These are phyloP conservation scores for Rhizophora apiculata DNA, from an alignment of 345 rosid genomes.

Conservation along the genomic window DNA sequence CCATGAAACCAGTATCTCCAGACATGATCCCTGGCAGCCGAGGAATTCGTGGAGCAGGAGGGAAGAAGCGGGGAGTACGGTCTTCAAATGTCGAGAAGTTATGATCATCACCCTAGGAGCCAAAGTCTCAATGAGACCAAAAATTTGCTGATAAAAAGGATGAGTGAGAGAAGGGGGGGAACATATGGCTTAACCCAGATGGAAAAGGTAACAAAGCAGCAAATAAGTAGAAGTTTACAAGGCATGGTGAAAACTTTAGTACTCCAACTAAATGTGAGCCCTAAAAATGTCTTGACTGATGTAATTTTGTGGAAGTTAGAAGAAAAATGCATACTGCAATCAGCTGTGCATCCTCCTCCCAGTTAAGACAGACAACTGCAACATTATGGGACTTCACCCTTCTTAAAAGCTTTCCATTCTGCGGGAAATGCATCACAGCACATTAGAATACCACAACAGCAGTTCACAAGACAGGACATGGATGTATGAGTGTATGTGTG, in stretches of 20 bases:
- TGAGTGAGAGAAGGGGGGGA: too few relatives aligned
- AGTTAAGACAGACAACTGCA: constrained; percentile 77
- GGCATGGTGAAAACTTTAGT: too few relatives aligned
- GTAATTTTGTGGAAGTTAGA: not conserved
- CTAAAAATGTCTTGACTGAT: too few relatives aligned
- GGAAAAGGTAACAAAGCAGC: constrained; percentile 6
- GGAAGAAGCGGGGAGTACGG: constrained; percentile 83
- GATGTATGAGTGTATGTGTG: too few relatives aligned
- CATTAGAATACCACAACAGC: constrained; percentile 4
- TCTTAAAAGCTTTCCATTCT: constrained; percentile 79
- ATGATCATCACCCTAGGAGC: constrained; percentile 45
- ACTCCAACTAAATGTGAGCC: too few relatives aligned
- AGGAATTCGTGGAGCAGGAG: constrained; percentile 88
- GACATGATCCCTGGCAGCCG: constrained; percentile 70
- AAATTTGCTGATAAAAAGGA: not conserved
- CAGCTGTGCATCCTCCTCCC: constrained; percentile 73
- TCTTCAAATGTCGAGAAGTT: constrained; percentile 56
- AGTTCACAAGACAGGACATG: not conserved
- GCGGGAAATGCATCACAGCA: constrained; percentile 15
- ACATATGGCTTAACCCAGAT: not conserved
- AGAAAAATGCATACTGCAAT: constrained; percentile 34
- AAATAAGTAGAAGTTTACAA: not conserved
- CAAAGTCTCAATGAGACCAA: not conserved
- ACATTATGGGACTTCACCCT: constrained; percentile 67
- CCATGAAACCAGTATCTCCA: constrained; percentile 78